Percentiles rank a stretch among this genome's conserved stretches.
phyloP scores from a whole-genome alignment of 1,284 basidiomycete genomes.

The Clitocybe nebularis region DNA sequence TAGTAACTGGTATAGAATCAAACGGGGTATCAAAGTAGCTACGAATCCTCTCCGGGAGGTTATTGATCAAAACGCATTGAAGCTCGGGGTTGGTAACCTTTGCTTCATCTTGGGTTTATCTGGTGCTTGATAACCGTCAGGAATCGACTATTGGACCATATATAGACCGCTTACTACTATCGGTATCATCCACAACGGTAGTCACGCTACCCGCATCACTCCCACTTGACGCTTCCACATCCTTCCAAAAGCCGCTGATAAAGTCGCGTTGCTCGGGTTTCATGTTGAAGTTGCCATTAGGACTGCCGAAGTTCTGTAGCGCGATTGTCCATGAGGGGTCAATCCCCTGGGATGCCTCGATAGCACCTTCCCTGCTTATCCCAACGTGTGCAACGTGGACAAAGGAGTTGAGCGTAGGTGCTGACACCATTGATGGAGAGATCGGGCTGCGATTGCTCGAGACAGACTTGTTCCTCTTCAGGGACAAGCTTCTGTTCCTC shows the following conservation, averaged over 20 bases:
- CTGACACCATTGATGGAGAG: constrained; percentile 63
- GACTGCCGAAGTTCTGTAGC: constrained; percentile 25
- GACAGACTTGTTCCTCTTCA: constrained; percentile 12
- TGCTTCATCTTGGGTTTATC: constrained; percentile 10
- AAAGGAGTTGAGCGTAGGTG: constrained; percentile 74
- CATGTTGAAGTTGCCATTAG: constrained; percentile 40
- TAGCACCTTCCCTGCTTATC: constrained; percentile 58
- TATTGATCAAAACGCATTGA: constrained; percentile 10
- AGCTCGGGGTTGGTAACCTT: constrained; percentile 13
- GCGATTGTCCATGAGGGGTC: constrained; percentile 68
- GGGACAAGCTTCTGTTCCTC: constrained; percentile 20
- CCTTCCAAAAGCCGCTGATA: constrained; percentile 4
- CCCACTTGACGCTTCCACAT: neutral
- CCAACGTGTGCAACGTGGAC: constrained; percentile 88
- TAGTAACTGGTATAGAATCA: too few relatives aligned
- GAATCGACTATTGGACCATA: neutral
- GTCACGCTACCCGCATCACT: constrained; percentile 8
- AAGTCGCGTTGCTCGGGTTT: constrained; percentile 24
- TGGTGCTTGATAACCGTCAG: constrained; percentile 1
- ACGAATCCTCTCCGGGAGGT: too few relatives aligned
- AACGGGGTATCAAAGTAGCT: too few relatives aligned
- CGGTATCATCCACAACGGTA: neutral
- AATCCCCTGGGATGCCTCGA: constrained; percentile 73
- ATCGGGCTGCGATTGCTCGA: constrained; percentile 24
- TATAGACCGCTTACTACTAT: neutral